A percentile compares a stretch with the other conserved stretches of the same genome.
These are phyloP conservation scores for Saccharomyces pastorianus DNA, from an alignment of 1,139 yeast genomes.

Conservation along the genomic window DNA sequence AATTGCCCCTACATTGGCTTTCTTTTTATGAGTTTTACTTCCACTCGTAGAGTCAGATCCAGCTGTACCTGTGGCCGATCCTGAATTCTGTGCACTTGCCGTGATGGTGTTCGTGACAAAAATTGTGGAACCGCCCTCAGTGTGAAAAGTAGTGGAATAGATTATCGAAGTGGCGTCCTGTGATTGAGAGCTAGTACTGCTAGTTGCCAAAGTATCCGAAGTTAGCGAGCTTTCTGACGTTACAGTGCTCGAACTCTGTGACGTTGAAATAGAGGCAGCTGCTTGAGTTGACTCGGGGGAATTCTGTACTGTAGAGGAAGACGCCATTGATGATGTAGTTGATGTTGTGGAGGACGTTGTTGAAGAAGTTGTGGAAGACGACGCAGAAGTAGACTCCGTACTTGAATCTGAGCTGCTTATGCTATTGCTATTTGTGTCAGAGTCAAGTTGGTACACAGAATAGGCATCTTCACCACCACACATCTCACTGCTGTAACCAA, in stretches of 20 bases:
- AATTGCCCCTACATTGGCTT: conserved; percentile 29
- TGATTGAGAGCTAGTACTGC: not conserved
- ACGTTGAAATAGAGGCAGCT: not conserved
- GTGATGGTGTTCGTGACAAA: conserved; percentile 27
- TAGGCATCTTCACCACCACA: conserved; percentile 40
- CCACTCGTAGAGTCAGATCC: conserved; percentile 5
- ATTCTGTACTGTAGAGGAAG: not conserved
- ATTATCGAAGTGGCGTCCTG: conserved; percentile 11
- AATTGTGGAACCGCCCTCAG: conserved; percentile 28
- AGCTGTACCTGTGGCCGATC: conserved; percentile 9
- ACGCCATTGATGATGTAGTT: not conserved
- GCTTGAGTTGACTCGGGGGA: not conserved
- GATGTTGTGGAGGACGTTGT: not conserved
- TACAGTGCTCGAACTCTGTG: not conserved
- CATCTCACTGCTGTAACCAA: conserved; percentile 32
- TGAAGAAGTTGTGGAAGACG: conserved; percentile 1
- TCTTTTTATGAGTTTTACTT: conserved; percentile 11
- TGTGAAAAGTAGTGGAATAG: conserved; percentile 22
- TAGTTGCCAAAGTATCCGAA: not conserved
- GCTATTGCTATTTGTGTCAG: conserved; percentile 12
- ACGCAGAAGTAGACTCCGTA: not conserved
- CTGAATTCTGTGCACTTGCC: conserved; percentile 13
- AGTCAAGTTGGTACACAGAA: conserved; percentile 30
- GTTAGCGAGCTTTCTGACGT: not conserved
- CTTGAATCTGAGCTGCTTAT: not conserved